Base-by-base conservation (phyloP, 2,329 filamentous ascomycete species). In the Dryadomyces sulphureus region DNA sequence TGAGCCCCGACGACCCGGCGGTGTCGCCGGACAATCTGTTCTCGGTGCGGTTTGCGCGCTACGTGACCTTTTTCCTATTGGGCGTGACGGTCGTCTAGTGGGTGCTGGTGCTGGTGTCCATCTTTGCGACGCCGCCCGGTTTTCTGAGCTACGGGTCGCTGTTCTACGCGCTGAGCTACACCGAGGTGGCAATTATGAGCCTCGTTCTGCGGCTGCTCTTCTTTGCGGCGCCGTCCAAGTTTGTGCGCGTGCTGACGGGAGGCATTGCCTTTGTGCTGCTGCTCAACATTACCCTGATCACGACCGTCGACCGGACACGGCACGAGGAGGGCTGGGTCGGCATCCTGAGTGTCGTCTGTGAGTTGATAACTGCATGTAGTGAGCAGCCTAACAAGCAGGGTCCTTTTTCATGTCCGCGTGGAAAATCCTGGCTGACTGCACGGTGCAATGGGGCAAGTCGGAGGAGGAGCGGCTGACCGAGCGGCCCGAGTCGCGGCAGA, bases 1-100 rank as follows among this genome's bases (percentile, higher is more conserved):
- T 89, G 46, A 83, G 81, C 55, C 83, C 84, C 12, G 82, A 88
- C 66, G 84, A 89, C 59, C 84, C 84, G 59, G 84, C 84, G 53
- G 84, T 94, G 62, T 85, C 87, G 3, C 92, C 92, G 0, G 95
- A 95, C 66, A 98, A 98, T 56, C 75, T 96, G 34, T 94, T 88
- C 82, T 86, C 79, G 49, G 84, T 98, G 43, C 81, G 92, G 17
- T 75, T 84, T 41, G 69, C 92, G 46, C 78, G 88, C 59, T 85
- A 80, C 58, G 62, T 92, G 50, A 90, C 87, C 5, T 69, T 94
- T 46, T 55, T 86, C 34, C 84, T 95, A 57, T 69, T 90, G 19
- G 61, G 78, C 44, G 59, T 89, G 54, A 84, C 79, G 47, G 87
- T 93, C 56, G 56, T 87, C n/a, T 96, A 90, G 90, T 96, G 92